These are phyloP conservation scores for Fragilariopsis cylindrus DNA, from an alignment of 108 stramenopile species.

Conservation along the genomic window DNA sequence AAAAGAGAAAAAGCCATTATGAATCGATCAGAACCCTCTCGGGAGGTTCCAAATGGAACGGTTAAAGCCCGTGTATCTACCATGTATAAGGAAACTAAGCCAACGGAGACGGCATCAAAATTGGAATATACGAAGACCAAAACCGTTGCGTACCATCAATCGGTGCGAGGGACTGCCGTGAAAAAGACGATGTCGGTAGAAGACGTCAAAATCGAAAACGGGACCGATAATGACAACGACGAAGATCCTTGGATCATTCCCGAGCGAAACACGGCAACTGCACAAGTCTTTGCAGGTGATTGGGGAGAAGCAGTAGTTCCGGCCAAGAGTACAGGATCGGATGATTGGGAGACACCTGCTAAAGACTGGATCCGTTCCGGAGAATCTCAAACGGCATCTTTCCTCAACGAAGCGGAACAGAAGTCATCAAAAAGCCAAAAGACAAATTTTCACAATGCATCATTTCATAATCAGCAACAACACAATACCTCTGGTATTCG, in stretches of 20 bases:
- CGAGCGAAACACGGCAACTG: constrained; percentile 14
- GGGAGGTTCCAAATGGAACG: constrained; percentile 30
- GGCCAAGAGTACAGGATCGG: constrained; percentile 28
- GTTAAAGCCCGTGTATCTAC: constrained; percentile 17
- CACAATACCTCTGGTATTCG: background rate
- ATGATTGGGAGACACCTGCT: constrained; percentile 31
- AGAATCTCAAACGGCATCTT: background rate
- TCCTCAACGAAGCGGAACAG: background rate
- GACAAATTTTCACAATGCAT: background rate
- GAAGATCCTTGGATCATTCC: constrained; percentile 44
- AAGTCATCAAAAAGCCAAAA: background rate
- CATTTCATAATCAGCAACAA: background rate
- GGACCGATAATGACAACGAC: background rate
- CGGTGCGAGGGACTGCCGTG: background rate
- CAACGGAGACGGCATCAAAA: background rate
- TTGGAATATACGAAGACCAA: background rate
- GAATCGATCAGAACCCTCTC: constrained; percentile 24
- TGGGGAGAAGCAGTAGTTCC: constrained; percentile 33
- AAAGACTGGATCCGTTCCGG: constrained; percentile 29
- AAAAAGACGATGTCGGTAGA: background rate
- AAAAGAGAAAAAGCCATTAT: background rate
- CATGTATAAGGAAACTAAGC: background rate
- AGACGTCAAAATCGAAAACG: background rate
- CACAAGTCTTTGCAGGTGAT: constrained; percentile 17
- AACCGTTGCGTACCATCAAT: too few species aligned